phyloP scores from a whole-genome alignment of 257 asterid species.

The Solanum lignicaule region DNA sequence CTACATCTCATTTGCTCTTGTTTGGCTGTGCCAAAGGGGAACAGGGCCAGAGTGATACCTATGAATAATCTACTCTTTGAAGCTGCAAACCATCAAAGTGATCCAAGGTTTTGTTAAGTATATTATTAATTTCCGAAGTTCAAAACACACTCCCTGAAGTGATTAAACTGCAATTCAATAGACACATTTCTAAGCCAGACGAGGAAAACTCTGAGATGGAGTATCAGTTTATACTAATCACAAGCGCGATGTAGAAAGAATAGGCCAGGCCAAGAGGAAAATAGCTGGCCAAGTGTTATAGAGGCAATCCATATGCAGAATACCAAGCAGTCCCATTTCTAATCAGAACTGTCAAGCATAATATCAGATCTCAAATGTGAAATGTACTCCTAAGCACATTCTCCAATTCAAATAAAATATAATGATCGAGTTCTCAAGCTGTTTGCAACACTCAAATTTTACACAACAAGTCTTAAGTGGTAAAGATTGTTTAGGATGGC shows the following conservation, averaged over 20 bases:
- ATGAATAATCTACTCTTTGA: not conserved
- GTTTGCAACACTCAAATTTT: not conserved
- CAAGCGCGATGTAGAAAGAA: not conserved
- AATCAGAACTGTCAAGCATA: not conserved
- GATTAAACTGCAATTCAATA: not conserved
- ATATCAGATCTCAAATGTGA: not conserved
- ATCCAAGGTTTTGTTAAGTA: not conserved
- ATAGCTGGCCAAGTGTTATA: not conserved
- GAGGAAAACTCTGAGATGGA: not conserved
- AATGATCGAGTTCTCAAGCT: not conserved
- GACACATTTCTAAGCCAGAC: not conserved
- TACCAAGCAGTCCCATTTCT: not conserved
- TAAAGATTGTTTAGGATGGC: not conserved
- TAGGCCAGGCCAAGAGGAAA: not conserved
- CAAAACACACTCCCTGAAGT: not conserved
- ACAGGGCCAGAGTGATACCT: not conserved
- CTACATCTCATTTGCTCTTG: not conserved
- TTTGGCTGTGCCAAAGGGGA: not conserved
- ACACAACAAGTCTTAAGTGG: not conserved
- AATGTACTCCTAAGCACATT: not conserved
- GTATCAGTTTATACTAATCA: not conserved
- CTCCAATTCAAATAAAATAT: not conserved
- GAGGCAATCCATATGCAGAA: not conserved
- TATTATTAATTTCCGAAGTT: not conserved
- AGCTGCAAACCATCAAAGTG: not conserved